Base-by-base conservation (phyloP, 2,329 filamentous ascomycete species). In the Colletotrichum liriopes region DNA sequence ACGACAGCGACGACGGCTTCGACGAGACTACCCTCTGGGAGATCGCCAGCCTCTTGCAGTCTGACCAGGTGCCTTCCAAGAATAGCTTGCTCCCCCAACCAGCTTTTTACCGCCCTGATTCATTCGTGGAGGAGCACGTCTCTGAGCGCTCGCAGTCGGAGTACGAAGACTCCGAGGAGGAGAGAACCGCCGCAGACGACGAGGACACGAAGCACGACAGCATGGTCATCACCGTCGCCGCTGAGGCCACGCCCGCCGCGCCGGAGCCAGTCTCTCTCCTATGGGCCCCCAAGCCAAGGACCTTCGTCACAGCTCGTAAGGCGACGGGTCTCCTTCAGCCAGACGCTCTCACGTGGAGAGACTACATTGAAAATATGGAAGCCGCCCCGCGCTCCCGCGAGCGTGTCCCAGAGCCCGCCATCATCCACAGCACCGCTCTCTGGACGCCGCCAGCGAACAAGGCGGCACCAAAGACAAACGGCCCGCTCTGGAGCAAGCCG, bases 1-100 rank as follows among this genome's bases (percentile, higher is more conserved):
- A 82, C 49, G 78, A 78, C 52, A 84, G 83, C 56, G 87, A 86
- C 47, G 87, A 88, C 62, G 86, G 84, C 29, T 91, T 91, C 74
- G 90, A 91, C 72, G 90, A 92, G 80, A 86, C 82, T 12, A 91
- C 89, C 0, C 81, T 92, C 35, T 91, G 89, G 88, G 89, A 92
- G 77, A 92, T 92, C 80, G 90, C 89, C 70, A 89, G 83, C 72
- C 82, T 92, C 51, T 82, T 92, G 14, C 86, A 87, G 78, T 83
- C 86, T 2, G 84, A 86, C 67, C 79, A 86, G 60, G 79, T 90
- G 5, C 87, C 88, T 4, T 87, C 88, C 16, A 86, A 83, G 74
- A 77, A 86, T 52, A 90, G 86, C 75, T 78, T 90, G 11, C 78
- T 89, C 23, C 86, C 85, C 14, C 76, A 76, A 8, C 71, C 77